Evolutionary conservation across 192 early-diverging fungal genomes (phyloP), one percentile per base, ranked within the genome.

Genomic region (Coemansia sp.): DNA sequence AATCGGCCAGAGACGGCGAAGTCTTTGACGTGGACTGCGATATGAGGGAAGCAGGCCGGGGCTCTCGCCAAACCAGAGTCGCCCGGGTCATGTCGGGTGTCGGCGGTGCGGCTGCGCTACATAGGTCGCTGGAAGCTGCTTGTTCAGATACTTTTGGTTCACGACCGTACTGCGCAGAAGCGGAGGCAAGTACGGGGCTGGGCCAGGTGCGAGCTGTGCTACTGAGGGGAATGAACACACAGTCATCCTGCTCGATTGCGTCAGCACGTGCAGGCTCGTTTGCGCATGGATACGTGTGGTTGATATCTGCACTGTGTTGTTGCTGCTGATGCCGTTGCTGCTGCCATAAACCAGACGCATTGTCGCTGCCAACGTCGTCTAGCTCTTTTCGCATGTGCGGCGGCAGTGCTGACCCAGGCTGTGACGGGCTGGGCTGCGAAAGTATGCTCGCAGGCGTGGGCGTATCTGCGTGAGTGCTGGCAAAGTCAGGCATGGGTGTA

Each of bases 1-100:
- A 69, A 45, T 56, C 56, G 10, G 55, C 55, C 56, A 62, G 49
- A 29, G 67, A 58, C 19, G 48, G 61, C 49, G 67, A 63, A 24
- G 25, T 11, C 24, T n/a, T 29, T 27, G 54, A 60, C 38, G 56
- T 23, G 38, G 68, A 43, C 5, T 5, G 41, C 25, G 38, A 17
- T 15, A 15, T 35, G 5, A 22, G 25, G 19, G 29, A 35, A 47
- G 53, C 35, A 10, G 53, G 43, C 11, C 17, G 52, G 41, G 53
- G 54, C 24, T 65, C 63, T 19, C 17, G 56, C 63, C 63, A 65
- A 17, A 65, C 54, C 10, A 65, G 38, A 3, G 52, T 65, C 14
- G 63, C 63, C 25, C 55, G 41, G 10, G 63, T 23, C 63, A 65
- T 65, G 45, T 47, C 21, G 2, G 54, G 54, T 8, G 29, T n/a